Conservation (phyloP, 345 rosid species). For the Raphanus sativus region DNA sequence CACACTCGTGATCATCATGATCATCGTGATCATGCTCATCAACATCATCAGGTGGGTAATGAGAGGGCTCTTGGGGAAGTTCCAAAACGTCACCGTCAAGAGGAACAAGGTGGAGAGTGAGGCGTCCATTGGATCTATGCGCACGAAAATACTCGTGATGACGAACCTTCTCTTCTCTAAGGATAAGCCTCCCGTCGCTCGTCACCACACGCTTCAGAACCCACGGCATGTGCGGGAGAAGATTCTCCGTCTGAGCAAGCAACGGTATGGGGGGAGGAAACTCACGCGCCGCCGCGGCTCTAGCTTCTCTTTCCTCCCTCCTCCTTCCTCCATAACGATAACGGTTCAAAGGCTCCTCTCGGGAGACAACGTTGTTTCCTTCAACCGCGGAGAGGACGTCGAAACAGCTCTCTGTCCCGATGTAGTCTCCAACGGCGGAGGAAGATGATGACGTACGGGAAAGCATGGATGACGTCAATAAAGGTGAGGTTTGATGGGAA, state of each 20-base stretch:
- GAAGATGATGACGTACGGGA: slow-evolving; percentile 41
- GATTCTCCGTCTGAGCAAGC: slow-evolving; percentile 58
- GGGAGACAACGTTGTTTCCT: not conserved
- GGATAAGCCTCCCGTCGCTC: slow-evolving; percentile 64
- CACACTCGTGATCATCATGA: slow-evolving; percentile 1
- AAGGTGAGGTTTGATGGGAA: slow-evolving; percentile 24
- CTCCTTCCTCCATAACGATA: slow-evolving; percentile 36
- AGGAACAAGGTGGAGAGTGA: slow-evolving; percentile 65
- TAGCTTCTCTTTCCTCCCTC: slow-evolving; percentile 36
- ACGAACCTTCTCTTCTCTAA: slow-evolving; percentile 58
- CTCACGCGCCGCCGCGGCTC: slow-evolving; percentile 50
- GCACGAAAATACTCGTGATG: slow-evolving; percentile 71
- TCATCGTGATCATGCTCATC: not conserved
- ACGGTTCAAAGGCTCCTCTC: not conserved
- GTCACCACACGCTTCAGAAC: slow-evolving; percentile 60
- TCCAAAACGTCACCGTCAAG: slow-evolving; percentile 39
- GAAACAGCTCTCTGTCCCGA: slow-evolving; percentile 77
- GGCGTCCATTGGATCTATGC: slow-evolving; percentile 64
- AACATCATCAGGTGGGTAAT: slow-evolving; percentile 20
- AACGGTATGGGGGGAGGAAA: slow-evolving; percentile 70
- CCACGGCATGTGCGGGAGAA: slow-evolving; percentile 60
- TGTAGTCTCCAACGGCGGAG: slow-evolving; percentile 57
- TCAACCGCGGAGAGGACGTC: slow-evolving; percentile 47
- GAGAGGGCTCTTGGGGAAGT: slow-evolving; percentile 28
- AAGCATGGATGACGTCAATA: slow-evolving; percentile 33